Evolutionary conservation across 148 eudicot species (phyloP).

Genomic region (Rhododendron ferrugineum): DNA sequence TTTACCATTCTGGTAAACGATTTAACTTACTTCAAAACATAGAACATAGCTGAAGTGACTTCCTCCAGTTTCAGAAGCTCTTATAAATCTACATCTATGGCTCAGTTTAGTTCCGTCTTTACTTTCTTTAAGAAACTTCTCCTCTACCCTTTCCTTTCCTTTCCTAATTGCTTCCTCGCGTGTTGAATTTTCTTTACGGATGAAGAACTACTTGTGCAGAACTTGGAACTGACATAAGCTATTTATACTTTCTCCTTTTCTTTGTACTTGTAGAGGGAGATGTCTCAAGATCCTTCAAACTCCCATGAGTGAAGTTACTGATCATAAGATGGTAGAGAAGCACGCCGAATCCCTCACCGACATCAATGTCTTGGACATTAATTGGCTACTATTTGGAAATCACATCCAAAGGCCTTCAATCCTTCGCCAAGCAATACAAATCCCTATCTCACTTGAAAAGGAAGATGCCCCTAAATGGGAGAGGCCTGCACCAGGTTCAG

Average conservation of each 20-base stretch:
- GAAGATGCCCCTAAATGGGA: conserved; percentile 11
- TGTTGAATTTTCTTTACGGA: background rate
- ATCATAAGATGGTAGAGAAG: conserved; percentile 17
- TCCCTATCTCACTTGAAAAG: conserved; percentile 17
- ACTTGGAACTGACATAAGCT: background rate
- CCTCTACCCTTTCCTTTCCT: background rate
- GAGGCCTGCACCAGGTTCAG: background rate
- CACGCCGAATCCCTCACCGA: conserved; percentile 14
- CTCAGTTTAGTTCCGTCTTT: background rate
- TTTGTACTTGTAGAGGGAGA: conserved; percentile 9
- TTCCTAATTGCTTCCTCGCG: background rate
- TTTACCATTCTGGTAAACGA: background rate
- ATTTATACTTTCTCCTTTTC: background rate
- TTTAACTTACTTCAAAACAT: background rate
- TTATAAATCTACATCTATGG: background rate
- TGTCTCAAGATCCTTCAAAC: conserved; percentile 20
- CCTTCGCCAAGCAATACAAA: conserved; percentile 9
- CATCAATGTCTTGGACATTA: background rate
- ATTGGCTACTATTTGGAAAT: conserved; percentile 16
- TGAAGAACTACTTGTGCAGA: background rate
- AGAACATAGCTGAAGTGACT: too few relatives aligned
- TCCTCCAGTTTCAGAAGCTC: background rate
- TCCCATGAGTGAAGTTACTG: conserved; percentile 15
- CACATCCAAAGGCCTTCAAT: conserved; percentile 15
- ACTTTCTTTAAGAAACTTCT: background rate